Evolutionary conservation across 2,329 filamentous ascomycete species (phyloP), one percentile per base, ranked within the genome.

Genomic region (Fusarium dimerum): DNA sequence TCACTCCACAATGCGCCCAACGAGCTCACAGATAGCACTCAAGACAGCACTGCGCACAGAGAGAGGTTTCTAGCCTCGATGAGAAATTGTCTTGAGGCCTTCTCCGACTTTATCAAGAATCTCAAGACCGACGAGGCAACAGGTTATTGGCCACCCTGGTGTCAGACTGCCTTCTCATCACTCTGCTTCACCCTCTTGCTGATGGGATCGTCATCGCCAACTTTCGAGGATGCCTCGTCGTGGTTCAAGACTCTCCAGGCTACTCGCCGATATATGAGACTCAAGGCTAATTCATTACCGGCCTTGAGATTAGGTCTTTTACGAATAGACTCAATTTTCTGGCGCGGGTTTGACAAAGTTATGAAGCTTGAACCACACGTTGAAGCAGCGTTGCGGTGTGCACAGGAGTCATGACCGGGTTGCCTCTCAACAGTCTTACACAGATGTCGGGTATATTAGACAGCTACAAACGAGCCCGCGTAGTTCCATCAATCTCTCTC

Each of bases 291-390:
- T 2, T 60, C 59, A 9, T 47, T 61, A 6, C 47, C 59, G 1
- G 56, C 60, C 5, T 52, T 63, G 7, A 52, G 59, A 1, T 40
- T 63, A 2, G 60, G 59, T 2, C 32, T 63, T 6, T 48, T 63
- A 13, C 46, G 60, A 12, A 57, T 63, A 12, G 60, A 63, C 41
- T 54, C 60, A 2, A 47, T 63, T 11, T 63, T 63, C 45, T 63
- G 59, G 60, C 56, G 59, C 2, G 59, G 60, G 1, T 47, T 63
- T 12, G 42, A 52, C 11, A 55, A 56, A 6, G 59, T 63, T 3
- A 34, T 63, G 13, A 46, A 54, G 7, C 45, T 63, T n/a, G 41
- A 59, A 10, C 43, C 48, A 7, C 60, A 63, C 36, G 56, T 61
- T n/a, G 32, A n/a, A 11, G 48, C 45, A 41, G 52, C 52, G 8